A percentile compares a stretch with the other conserved stretches of the same genome.
Conservation (phyloP, 169 alveolate species). For the Plasmodium chabaudi region DNA sequence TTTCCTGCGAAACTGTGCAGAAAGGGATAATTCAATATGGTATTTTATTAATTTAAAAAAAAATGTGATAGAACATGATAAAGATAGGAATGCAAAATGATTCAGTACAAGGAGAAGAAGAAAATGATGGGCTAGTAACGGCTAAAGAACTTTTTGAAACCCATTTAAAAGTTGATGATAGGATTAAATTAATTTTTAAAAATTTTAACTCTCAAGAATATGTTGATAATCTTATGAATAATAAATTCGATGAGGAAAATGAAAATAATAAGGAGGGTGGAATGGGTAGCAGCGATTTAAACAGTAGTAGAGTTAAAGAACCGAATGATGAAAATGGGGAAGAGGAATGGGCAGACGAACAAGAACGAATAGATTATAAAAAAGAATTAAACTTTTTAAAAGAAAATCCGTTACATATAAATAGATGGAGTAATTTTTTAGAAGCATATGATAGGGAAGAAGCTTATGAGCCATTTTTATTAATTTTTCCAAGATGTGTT, state of each 20-base stretch:
- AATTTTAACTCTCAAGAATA: slow-evolving; percentile 53
- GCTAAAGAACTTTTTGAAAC: slow-evolving; percentile 44
- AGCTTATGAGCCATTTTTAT: slow-evolving; percentile 49
- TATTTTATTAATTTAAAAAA: neutral
- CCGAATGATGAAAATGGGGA: neutral
- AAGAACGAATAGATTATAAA: slow-evolving; percentile 10
- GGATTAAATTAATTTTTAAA: slow-evolving; percentile 26
- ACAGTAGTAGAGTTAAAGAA: neutral
- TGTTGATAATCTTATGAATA: slow-evolving; percentile 21
- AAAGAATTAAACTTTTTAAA: slow-evolving; percentile 56
- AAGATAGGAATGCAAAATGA: neutral
- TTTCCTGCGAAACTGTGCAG: no score
- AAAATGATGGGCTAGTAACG: slow-evolving; percentile 28
- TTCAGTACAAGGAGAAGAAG: neutral
- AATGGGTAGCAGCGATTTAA: neutral
- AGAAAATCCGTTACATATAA: slow-evolving; percentile 40
- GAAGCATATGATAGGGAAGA: slow-evolving; percentile 66
- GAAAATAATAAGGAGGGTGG: neutral
- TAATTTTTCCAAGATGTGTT: slow-evolving; percentile 59
- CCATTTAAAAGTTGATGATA: slow-evolving; percentile 59
- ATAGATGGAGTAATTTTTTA: slow-evolving; percentile 43
- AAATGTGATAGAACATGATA: slow-evolving; percentile 26
- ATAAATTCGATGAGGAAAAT: neutral
- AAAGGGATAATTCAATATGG: no score
- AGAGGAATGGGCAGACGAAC: slow-evolving; percentile 2